These are phyloP conservation scores for Penicillium sp. DNA, from an alignment of 2,329 filamentous ascomycete species.

Conservation along the genomic window DNA sequence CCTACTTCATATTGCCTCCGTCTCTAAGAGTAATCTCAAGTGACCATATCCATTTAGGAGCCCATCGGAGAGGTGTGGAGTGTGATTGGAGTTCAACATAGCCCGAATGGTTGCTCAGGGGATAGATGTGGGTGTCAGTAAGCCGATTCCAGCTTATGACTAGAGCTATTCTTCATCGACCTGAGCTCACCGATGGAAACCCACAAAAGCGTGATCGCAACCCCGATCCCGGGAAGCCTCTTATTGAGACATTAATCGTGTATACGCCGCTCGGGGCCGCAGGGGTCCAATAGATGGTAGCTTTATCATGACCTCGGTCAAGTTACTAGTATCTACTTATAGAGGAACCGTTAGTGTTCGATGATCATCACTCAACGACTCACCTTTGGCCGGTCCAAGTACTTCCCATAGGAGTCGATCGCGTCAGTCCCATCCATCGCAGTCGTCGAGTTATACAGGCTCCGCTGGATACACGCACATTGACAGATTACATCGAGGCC, in stretches of 20 bases:
- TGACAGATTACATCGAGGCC: too few relatives aligned
- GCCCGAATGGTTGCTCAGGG: neutral
- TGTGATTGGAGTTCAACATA: neutral
- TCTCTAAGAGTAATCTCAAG: neutral
- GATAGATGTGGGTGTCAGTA: neutral
- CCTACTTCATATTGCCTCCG: neutral
- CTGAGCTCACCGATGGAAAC: neutral
- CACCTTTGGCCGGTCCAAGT: too few relatives aligned
- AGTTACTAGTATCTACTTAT: too few relatives aligned
- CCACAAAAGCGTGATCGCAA: neutral
- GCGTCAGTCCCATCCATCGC: too few relatives aligned
- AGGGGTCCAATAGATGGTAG: too few relatives aligned
- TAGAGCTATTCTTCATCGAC: neutral
- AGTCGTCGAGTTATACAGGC: too few relatives aligned
- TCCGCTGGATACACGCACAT: too few relatives aligned
- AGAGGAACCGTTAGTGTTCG: too few relatives aligned
- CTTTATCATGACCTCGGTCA: too few relatives aligned
- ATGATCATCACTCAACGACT: too few relatives aligned
- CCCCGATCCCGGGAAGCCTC: too few relatives aligned
- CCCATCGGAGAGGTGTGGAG: neutral
- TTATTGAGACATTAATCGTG: neutral
- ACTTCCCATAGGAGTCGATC: too few relatives aligned
- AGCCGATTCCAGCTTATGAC: neutral
- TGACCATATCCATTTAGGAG: neutral
- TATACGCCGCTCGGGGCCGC: neutral